Conservation (phyloP, 805 yeast species). For the Ogataea degrootiae region DNA sequence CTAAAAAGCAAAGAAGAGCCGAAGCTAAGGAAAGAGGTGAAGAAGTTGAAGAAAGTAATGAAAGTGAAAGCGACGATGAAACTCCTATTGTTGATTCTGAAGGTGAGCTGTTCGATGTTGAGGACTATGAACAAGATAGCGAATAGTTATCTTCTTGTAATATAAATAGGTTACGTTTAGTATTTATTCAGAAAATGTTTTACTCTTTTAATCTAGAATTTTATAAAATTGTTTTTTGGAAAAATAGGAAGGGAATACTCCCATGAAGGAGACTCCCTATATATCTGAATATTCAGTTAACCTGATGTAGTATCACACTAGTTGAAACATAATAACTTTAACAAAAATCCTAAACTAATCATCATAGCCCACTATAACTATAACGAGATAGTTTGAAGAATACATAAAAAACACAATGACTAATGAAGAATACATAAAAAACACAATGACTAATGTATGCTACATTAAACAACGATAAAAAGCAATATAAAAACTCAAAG, state of each 20-base stretch:
- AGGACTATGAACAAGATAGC: constrained; percentile 9
- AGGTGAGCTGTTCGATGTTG: constrained; percentile 24
- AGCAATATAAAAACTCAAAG: background rate
- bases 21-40: constrained; percentile 34
- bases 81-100: constrained; percentile 17
- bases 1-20: constrained; percentile 62
- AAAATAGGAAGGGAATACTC: too few relatives aligned
- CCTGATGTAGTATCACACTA: too few relatives aligned
- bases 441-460: background rate
- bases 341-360: too few relatives aligned
- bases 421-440: background rate
- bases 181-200: background rate
- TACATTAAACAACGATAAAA: background rate
- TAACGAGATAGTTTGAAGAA: background rate
- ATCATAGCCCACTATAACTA: too few relatives aligned
- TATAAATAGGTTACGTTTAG: background rate
- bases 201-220: too few relatives aligned
- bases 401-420: background rate
- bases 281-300: too few relatives aligned
- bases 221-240: too few relatives aligned
- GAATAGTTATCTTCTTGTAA: background rate
- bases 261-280: too few relatives aligned
- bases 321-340: too few relatives aligned
- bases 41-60: constrained; percentile 30
- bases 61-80: constrained; percentile 23